Evolutionary conservation across 1,284 basidiomycete genomes (phyloP), one percentile per base, ranked within the genome.

Genomic region (Neonothopanus nambi): DNA sequence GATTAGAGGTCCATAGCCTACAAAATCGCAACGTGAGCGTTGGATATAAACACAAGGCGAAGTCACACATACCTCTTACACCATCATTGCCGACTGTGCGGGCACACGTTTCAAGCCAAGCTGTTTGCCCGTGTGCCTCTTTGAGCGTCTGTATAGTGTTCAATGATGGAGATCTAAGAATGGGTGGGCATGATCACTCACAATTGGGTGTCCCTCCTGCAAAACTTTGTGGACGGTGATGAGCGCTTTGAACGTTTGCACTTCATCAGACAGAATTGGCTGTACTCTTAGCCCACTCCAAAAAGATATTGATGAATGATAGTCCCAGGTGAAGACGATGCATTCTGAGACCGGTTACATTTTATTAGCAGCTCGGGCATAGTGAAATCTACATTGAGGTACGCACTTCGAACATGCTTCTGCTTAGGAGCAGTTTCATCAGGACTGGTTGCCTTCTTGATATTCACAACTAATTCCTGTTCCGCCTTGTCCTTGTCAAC

Each of bases 301-400:
- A 66, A 98, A 95, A 6, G 94, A 95, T 63, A 93, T 86, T 36
- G 94, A 96, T n/a, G 92, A 91, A 67, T 96, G 94, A 67, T 97
- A 97, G 70, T 98, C 95, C 95, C 95, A 97, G 13, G 95, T 97
- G 71, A 95, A 98, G 30, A 98, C 92, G 67, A 98, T 96, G 63
- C 91, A 93, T 76, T 96, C 95, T 97, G 68, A n/a, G 18, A 23
- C 47, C 55, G 30, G 40, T 61, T 30, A 61, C 56, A 40, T 26
- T 45, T 51, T 26, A 36, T 13, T 13, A 33, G 30, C 30, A 33
- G 30, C 13, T 13, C 13, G 9, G 30, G 9, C 13, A 30, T 39
- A 46, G 48, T 41, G 37, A 28, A 37, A 39, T 41, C 47, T 18
- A 48, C 23, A 49, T 8, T 37, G 37, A 41, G 17, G 45, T n/a